Evolutionary conservation across 495 filamentous ascomycete species (phyloP), one percentile per base, ranked within the genome.

Genomic region (Apodospora peruviana): DNA sequence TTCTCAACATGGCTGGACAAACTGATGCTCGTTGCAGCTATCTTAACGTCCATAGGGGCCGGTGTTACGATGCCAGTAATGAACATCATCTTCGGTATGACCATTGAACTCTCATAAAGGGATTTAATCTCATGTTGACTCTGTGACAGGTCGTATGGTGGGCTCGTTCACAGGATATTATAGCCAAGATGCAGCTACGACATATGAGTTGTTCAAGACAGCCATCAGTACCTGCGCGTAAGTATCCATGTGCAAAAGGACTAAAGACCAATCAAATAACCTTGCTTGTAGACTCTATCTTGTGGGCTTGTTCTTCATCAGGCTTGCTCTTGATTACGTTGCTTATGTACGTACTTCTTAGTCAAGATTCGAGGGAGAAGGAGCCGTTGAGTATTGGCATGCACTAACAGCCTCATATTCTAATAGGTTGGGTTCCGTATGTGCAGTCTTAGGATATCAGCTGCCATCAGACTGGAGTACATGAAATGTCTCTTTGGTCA

Each of bases 241-340:
- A 54, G 61, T 57, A 1, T 17, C 9, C 23, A 19, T 36, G 2
- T 17, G 16, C 16, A 5, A 22, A 10, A n/a, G 3, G 1, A 11
- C 24, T 55, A 18, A 32, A 32, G 27, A 32, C 11, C 3, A 17
- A 14, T 18, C 3, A 38, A 17, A 5, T 43, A 10, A 46, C 25
- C 0, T 34, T 1, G 7, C 12, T 40, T 32, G 2, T 23, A 76
- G 75, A 2, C 63, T 84, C 1, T 84, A 75, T 42, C 71, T 86
- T 41, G 69, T 83, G 21, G 83, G 82, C 46, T 62, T 86, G 5
- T 85, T 86, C 51, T 71, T 82, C 43, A 82, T 68, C 8, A 79
- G 81, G 53, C 78, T 81, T 46, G 53, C 73, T 7, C 54, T 82
- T 2, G 73, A 73, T 40, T 84, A 84, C 55, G 61, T 83, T 25